A percentile compares a stretch with the other conserved stretches of the same genome.
Conservation (phyloP, 1,139 yeast species). For the Hemisphaericaspora xylofermentans region DNA sequence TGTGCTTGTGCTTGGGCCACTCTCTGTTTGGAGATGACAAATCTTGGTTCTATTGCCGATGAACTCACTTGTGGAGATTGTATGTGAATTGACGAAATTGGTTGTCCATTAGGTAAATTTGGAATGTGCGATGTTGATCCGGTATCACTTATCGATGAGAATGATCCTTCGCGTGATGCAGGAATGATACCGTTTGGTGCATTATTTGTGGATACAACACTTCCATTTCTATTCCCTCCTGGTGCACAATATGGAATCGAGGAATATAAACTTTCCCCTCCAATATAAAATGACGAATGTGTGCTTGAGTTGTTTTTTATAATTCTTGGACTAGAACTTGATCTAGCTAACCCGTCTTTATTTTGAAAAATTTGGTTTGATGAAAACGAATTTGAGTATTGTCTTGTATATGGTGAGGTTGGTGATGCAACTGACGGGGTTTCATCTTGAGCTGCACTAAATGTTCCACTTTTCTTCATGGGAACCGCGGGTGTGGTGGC, state of each 20-base stretch:
- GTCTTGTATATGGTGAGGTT: slow-evolving; percentile 18
- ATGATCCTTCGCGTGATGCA: slow-evolving; percentile 9
- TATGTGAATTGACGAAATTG: slow-evolving; percentile 59
- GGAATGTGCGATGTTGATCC: slow-evolving; percentile 32
- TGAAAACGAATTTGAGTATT: slow-evolving; percentile 11
- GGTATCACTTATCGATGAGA: slow-evolving; percentile 13
- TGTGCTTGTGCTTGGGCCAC: slow-evolving; percentile 55
- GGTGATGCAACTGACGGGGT: slow-evolving; percentile 14
- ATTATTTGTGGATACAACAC: slow-evolving; percentile 13
- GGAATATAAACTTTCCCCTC: slow-evolving; percentile 52
- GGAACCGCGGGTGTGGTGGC: slow-evolving; percentile 2
- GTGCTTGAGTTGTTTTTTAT: slow-evolving; percentile 46
- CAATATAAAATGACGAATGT: slow-evolving; percentile 40
- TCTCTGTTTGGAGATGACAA: slow-evolving; percentile 70
- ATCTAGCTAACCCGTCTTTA: slow-evolving; percentile 4
- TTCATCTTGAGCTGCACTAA: background rate
- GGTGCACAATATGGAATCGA: slow-evolving; percentile 76
- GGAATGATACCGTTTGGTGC: slow-evolving; percentile 8
- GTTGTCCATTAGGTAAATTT: slow-evolving; percentile 53
- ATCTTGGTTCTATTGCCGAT: slow-evolving; percentile 64
- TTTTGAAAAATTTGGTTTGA: slow-evolving; percentile 13
- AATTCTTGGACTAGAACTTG: slow-evolving; percentile 35
- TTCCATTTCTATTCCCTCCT: slow-evolving; percentile 40
- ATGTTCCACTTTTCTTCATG: background rate
- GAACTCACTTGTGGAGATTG: slow-evolving; percentile 64